Percentiles rank a stretch among this genome's conserved stretches.
These are phyloP conservation scores for Spathaspora gorwiae DNA, from an alignment of 805 yeast species.

Conservation along the genomic window DNA sequence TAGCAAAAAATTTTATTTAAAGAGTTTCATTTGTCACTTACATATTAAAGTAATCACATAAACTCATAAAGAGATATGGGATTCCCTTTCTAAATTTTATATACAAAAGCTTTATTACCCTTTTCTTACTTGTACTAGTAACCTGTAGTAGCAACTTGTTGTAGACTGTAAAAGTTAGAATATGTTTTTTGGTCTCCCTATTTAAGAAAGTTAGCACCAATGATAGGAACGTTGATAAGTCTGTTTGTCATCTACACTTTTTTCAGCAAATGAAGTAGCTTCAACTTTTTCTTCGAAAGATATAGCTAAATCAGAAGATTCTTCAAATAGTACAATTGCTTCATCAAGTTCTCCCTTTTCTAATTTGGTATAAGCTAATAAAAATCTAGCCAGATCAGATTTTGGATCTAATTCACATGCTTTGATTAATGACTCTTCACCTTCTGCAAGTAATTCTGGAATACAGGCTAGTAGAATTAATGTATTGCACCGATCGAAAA, in stretches of 20 bases:
- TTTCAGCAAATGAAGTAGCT: conserved; percentile 88
- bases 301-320: conserved; percentile 78
- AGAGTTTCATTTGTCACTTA: no score
- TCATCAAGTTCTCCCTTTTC: conserved; percentile 79
- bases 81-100: no score
- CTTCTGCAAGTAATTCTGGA: conserved; percentile 47
- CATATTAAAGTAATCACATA: no score
- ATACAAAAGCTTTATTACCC: no score
- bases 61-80: no score
- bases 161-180: no score
- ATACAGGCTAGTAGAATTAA: conserved; percentile 83
- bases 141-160: no score
- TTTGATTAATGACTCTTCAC: conserved; percentile 60
- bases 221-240: conserved; percentile 63
- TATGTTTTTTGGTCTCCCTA: conserved; percentile 34
- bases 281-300: conserved; percentile 81
- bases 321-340: conserved; percentile 78
- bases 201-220: conserved; percentile 60
- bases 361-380: conserved; percentile 87
- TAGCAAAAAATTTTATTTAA: no score
- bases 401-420: conserved; percentile 84
- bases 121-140: no score
- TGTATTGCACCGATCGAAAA: conserved; percentile 86
- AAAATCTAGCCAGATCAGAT: conserved; percentile 81
- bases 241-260: conserved; percentile 84